Base-by-base conservation (phyloP, 2,329 filamentous ascomycete genomes). In the Fusarium hostae region DNA sequence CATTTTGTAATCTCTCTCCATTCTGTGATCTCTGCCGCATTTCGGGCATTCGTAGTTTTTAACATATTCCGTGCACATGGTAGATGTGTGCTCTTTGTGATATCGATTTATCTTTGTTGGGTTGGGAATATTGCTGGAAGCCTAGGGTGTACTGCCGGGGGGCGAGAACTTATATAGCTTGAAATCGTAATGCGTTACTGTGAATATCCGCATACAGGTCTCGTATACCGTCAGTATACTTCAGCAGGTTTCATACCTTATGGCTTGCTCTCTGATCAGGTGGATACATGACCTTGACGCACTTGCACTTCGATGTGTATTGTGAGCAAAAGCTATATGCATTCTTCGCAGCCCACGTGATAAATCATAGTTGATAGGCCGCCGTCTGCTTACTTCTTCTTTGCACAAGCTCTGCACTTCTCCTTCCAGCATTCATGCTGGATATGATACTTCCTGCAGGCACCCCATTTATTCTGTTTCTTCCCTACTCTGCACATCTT, bases 111-210 rank as follows among this genome's bases (percentile, higher is more conserved):
- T 18, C 6, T 32, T 18, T 22, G 2, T 39, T 7, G 2, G 7
- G 16, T 15, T 24, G 4, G 6, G 12, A 2, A 18, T 24, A 5
- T 24, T 24, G 2, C 13, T 13, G 6, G 30, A 6, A 3, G 2
- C 0, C 13, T 20, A 1, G 0, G 15, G 2, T 5, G 2, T 8
- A 26, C 2, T 15, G 7, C 0, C 2, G 2, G 5, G 2, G 11
- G 3, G 12, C 3, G 22, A 26, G 30, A 11, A 9, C 12, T 35
- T 22, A 51, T 35, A 35, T 51, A 35, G 4, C 5, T 13, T 5
- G 9, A n/a, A 10, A 30, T n/a, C 9, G 5, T 34, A 7, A 2
- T 9, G 7, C 5, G n/a, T 0, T 9, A 3, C 10, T 0, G 30
- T 34, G 30, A 24, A 50, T 50, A 10, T 20, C 2, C 8, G 9